A percentile compares a stretch with the other conserved stretches of the same genome.
phyloP scores from a whole-genome alignment of 2,329 filamentous ascomycete species.

The Pseudogymnoascus sp. region DNA sequence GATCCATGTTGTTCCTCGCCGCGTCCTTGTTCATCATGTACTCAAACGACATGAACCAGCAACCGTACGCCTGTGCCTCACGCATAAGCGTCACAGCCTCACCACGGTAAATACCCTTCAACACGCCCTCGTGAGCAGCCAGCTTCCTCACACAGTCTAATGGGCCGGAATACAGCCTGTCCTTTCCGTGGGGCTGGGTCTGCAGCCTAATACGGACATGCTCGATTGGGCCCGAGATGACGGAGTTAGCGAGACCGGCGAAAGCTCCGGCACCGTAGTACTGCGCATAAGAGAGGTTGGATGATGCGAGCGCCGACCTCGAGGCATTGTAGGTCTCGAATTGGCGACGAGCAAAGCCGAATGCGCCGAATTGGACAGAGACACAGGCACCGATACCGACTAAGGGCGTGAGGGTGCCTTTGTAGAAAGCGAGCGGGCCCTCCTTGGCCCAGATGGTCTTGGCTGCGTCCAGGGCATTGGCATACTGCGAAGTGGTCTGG shows the following conservation, averaged over 20 bases:
- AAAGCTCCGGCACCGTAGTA: slow-evolving; percentile 90
- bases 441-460: slow-evolving; percentile 80
- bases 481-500: slow-evolving; percentile 79
- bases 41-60: slow-evolving; percentile 94
- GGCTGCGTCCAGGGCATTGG: slow-evolving; percentile 71
- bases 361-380: slow-evolving; percentile 96
- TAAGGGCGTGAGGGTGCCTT: slow-evolving; percentile 89
- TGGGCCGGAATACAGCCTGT: slow-evolving; percentile 72
- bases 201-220: slow-evolving; percentile 94
- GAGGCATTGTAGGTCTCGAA: slow-evolving; percentile 68
- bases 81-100: slow-evolving; percentile 76
- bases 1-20: slow-evolving; percentile 63
- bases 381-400: slow-evolving; percentile 95
- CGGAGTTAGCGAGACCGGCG: slow-evolving; percentile 82
- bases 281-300: slow-evolving; percentile 66
- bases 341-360: slow-evolving; percentile 81
- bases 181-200: slow-evolving; percentile 84
- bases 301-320: slow-evolving; percentile 29
- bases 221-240: slow-evolving; percentile 87
- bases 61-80: slow-evolving; percentile 89
- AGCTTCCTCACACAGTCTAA: slow-evolving; percentile 88
- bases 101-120: slow-evolving; percentile 76
- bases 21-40: slow-evolving; percentile 92
- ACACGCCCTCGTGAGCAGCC: slow-evolving; percentile 55
- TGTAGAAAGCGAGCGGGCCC: slow-evolving; percentile 90